Evolutionary conservation across 208 protist species (phyloP), one percentile per base, ranked within the genome.

Genomic region (Endotrypanum monterogeii): DNA sequence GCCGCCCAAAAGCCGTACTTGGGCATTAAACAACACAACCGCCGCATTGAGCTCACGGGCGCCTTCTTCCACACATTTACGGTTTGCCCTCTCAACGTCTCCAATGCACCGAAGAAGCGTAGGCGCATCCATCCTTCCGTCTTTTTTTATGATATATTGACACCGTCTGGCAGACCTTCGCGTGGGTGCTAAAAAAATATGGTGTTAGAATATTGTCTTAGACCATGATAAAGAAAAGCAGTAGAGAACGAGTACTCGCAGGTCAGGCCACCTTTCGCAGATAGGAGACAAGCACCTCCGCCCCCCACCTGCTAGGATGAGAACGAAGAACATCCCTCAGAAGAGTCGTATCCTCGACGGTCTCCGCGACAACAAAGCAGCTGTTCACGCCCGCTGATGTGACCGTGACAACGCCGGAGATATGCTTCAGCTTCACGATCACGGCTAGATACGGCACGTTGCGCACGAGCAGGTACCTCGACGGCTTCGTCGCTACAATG

Each of bases 381-480:
- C 76, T 79, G 61, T 82, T 79, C 60, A 83, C 37, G 37, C 80
- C 79, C 32, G 87, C 71, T 48, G 80, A 83, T 14, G 79, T 79
- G 35, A 93, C 62, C 23, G 76, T 28, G 23, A 77, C 72, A 0
- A 95, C 79, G 14, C 91, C 85, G 25, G 68, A 66, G 3, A 90
- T 55, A 69, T 86, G 87, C 35, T 74, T 84, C 62, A 90, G 68
- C 65, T 83, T 83, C 46, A 92, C 84, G 11, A 87, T 61, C 30
- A 93, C 76, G 35, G 73, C 79, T 39, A 95, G 68, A 56, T 85
- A 89, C 20, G 91, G 80, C 20, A 76, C 78, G 50, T 88, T 83
- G 46, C 82, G 73, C 37, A 93, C 76, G 11, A 92, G 72, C 12
- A 95, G 39, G 37, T 58, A 83, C 14, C 35, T 14, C 6, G 86